Evolutionary conservation across 1,284 basidiomycete species (phyloP), one percentile per base, ranked within the genome.

Genomic region (Kwoniella shivajii): DNA sequence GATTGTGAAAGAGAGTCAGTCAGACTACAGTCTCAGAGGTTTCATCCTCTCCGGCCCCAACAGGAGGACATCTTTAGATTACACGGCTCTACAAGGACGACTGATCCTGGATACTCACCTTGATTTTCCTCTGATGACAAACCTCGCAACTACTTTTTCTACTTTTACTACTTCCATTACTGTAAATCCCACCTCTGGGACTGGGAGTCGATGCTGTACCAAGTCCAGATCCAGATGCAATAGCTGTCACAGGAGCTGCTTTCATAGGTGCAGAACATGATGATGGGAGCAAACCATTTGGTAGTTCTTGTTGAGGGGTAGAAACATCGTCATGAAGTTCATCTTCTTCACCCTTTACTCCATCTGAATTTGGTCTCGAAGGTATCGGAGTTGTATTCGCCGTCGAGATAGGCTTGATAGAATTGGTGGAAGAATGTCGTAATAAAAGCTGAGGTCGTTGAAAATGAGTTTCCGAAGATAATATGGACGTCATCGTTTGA

Each of bases 121-220:
- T 68, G 60, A 74, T 74, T 56, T 74, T 74, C 39, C 72, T 58
- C 58, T 69, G 67, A 59, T 73, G 71, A 61, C 72, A 74, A 18
- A 71, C 47, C 37, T 69, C 68, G 49, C 72, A 74, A 38, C 68
- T 71, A 41, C 66, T 68, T 61, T 74, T 74, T 54, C 72, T 59
- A 39, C 63, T 65, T 51, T 68, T 68, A 7, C 55, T 51, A 16
- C 51, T 38, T 26, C 46, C 43, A 2, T 13, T 39, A 27, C 46
- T 45, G 16, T 43, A 39, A 10, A 33, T 42, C 2, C 47, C 50
- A 13, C 27, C 46, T 29, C 55, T 37, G 16, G 53, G 53, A 44
- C 53, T 55, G 2, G 53, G 31, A 6, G 53, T 30, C 22, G 48
- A 29, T 7, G 29, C 24, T 11, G 52, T 45, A n/a, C n/a, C n/a